phyloP scores from a whole-genome alignment of 371 early-diverging fungal genomes.

The Saksenaea oblongispora region DNA sequence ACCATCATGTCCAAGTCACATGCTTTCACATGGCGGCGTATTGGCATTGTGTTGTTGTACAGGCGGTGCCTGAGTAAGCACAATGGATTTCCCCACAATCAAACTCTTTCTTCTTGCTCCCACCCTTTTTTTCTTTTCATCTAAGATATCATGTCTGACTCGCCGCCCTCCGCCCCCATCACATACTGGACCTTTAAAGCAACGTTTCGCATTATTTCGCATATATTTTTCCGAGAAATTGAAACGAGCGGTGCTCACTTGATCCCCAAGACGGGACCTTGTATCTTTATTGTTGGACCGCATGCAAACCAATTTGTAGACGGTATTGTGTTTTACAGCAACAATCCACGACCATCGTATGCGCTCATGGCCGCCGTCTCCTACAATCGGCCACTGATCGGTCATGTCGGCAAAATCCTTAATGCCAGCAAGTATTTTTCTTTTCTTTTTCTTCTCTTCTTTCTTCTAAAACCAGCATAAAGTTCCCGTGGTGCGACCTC shows the following conservation, averaged over 20 bases:
- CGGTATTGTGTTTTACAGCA: conserved; percentile 78
- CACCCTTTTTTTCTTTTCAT: background rate
- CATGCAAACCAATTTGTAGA: conserved; percentile 98
- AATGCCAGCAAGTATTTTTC: conserved; percentile 59
- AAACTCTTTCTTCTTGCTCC: background rate
- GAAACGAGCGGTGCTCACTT: conserved; percentile 80
- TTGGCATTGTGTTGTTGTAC: background rate
- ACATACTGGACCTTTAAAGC: conserved; percentile 43
- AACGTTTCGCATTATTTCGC: conserved; percentile 57
- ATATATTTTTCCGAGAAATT: conserved; percentile 90
- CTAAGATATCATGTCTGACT: background rate
- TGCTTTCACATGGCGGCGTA: background rate
- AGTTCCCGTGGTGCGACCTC: conserved; percentile 93
- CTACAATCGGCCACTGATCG: conserved; percentile 80
- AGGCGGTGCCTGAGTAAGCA: background rate
- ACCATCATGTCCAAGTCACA: background rate
- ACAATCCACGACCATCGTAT: conserved; percentile 77
- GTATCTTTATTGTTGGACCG: conserved; percentile 94
- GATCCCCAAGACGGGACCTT: conserved; percentile 84
- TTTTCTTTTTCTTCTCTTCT: background rate
- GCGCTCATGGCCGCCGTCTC: conserved; percentile 86
- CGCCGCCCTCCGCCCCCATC: background rate
- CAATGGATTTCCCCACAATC: background rate
- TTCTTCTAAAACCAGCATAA: background rate
- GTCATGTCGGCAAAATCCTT: conserved; percentile 75